Evolutionary conservation across 1,139 yeast genomes (phyloP).

Genomic region (Sugiyamaella japonica): DNA sequence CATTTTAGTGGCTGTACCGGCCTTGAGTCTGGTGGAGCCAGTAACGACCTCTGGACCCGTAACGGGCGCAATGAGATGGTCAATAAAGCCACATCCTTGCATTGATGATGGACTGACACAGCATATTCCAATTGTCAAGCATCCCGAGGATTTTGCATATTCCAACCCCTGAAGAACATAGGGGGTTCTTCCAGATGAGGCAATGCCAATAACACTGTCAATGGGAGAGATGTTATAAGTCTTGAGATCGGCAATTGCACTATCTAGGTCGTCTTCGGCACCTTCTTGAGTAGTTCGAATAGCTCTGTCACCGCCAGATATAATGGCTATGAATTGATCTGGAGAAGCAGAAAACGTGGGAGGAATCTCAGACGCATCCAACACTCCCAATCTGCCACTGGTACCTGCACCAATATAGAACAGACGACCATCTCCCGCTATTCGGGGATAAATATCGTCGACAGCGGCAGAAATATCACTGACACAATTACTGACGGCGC

Average conservation of each 20-base stretch:
- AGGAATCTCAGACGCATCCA: slow-evolving; percentile 40
- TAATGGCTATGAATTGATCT: slow-evolving; percentile 36
- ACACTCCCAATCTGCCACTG: slow-evolving; percentile 35
- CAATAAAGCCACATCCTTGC: slow-evolving; percentile 23
- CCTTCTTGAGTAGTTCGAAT: slow-evolving; percentile 37
- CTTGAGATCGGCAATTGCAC: slow-evolving; percentile 25
- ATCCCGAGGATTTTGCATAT: slow-evolving; percentile 29
- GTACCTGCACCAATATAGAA: slow-evolving; percentile 40
- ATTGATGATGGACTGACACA: slow-evolving; percentile 31
- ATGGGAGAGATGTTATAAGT: slow-evolving; percentile 23
- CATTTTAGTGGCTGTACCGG: slow-evolving; percentile 36
- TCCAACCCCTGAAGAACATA: slow-evolving; percentile 31
- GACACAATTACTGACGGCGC: slow-evolving; percentile 27
- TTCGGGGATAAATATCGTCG: slow-evolving; percentile 34
- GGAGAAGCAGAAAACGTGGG: slow-evolving; percentile 39
- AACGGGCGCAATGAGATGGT: slow-evolving; percentile 30
- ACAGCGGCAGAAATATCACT: slow-evolving; percentile 32
- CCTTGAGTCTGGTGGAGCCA: slow-evolving; percentile 35
- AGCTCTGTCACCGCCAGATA: slow-evolving; percentile 40
- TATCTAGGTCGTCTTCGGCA: slow-evolving; percentile 33
- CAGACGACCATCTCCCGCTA: slow-evolving; percentile 34
- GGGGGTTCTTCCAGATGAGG: slow-evolving; percentile 37
- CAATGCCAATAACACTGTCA: slow-evolving; percentile 36
- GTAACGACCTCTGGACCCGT: slow-evolving; percentile 36
- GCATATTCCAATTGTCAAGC: slow-evolving; percentile 32